Base-by-base conservation (phyloP, 768 basidiomycete species). In the Pleurotus salmoneostramineus region DNA sequence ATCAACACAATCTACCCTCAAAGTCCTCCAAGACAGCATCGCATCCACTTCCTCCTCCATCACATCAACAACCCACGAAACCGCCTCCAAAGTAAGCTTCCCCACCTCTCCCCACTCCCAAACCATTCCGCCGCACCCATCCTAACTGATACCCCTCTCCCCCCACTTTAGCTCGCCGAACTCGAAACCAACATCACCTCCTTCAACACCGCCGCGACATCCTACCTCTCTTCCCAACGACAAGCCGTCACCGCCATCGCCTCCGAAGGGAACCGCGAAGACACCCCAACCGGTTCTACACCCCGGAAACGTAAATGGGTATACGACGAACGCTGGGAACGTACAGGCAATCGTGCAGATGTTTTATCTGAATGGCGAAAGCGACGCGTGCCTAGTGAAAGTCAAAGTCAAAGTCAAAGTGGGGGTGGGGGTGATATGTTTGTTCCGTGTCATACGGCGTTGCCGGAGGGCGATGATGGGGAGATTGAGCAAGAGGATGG, bases 251-350 rank as follows among this genome's bases (percentile, higher is more conserved):
- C 78, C 33, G 70, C 74, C 11, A 71, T 93, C 17, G 66, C 77
- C 5, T 80, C 84, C 32, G 75, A 84, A 56, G 90, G 85, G 6
- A 74, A 80, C 6, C 79, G 73, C 57, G 83, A 84, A 56, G 92
- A 93, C 64, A 66, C 72, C 17, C 72, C 88, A 1, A 90, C 87
- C 11, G 92, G 92, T 4, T 72, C 72, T 56, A 94, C 92, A 3
- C 93, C 93, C 36, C 83, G 82, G 47, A 93, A 91, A 74, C 85
- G 89, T 34, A 69, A 71, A 33, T 89, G 88, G 84, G 75, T 87
- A 59, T 87, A 87, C 59, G 75, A 77, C 5, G 87, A 89, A 61
- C 71, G 83, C 50, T 93, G 92, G 90, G 79, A 83, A 43, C 71
- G 89, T 58, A 91, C 90, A 5, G 74, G 82, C 60, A 77, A 72